Evolutionary conservation across 352 stramenopile species (phyloP).

Genomic region (Phytophthora chlamydospora): DNA sequence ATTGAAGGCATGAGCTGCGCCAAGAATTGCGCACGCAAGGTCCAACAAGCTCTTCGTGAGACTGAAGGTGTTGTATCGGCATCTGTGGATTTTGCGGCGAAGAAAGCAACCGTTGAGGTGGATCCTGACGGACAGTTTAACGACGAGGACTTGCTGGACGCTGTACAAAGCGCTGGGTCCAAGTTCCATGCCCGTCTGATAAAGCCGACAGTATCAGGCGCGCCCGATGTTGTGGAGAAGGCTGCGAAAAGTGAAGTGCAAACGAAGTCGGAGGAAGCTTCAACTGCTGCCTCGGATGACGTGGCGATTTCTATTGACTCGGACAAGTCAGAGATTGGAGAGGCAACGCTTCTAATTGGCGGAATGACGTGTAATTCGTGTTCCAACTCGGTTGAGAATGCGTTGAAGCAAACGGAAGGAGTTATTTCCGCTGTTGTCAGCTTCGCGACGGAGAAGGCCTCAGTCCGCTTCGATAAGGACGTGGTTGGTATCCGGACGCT

Average conservation of each 20-base stretch:
- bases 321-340: slow-evolving; percentile 64
- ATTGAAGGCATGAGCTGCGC: slow-evolving; percentile 74
- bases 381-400: slow-evolving; percentile 89
- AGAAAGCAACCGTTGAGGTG: slow-evolving; percentile 66
- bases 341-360: slow-evolving; percentile 71
- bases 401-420: slow-evolving; percentile 76
- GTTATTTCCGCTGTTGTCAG: slow-evolving; percentile 84
- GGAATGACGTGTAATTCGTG: slow-evolving; percentile 95
- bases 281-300: slow-evolving; percentile 25
- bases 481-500: slow-evolving; percentile 80
- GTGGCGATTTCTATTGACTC: slow-evolving; percentile 46
- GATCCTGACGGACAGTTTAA: slow-evolving; percentile 63
- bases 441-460: slow-evolving; percentile 89
- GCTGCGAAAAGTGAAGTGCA: neutral
- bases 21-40: slow-evolving; percentile 73
- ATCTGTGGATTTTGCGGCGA: slow-evolving; percentile 69
- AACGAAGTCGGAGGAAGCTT: slow-evolving; percentile 17
- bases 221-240: neutral
- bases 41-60: slow-evolving; percentile 65
- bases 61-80: slow-evolving; percentile 69
- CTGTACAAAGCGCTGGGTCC: slow-evolving; percentile 39
- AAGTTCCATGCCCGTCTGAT: slow-evolving; percentile 36
- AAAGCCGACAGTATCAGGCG: slow-evolving; percentile 5
- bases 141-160: slow-evolving; percentile 63
- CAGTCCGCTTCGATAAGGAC: slow-evolving; percentile 78